These are phyloP conservation scores for Tuber microsphaerosporum DNA, from an alignment of 495 filamentous ascomycete genomes.

Conservation along the genomic window DNA sequence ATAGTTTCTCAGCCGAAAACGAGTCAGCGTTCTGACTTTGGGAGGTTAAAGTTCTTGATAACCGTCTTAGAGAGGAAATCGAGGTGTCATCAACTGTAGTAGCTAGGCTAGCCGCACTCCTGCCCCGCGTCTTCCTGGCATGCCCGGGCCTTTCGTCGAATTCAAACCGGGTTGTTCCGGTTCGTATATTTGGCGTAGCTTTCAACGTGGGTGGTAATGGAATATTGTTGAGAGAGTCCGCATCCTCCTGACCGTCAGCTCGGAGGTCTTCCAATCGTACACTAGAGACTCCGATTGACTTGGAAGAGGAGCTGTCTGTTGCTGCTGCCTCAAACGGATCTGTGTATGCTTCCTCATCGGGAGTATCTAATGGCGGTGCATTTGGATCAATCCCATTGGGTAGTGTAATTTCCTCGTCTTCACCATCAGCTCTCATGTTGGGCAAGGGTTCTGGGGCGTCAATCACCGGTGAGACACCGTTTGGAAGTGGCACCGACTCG, in stretches of 20 bases:
- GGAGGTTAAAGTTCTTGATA: conserved; percentile 33
- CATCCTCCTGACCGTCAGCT: conserved; percentile 28
- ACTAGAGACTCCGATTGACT: conserved; percentile 32
- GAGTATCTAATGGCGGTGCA: not conserved
- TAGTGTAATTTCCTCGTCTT: not conserved
- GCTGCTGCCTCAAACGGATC: conserved; percentile 29
- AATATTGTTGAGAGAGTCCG: conserved; percentile 30
- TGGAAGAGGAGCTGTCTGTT: conserved; percentile 24
- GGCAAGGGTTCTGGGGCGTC: conserved; percentile 7
- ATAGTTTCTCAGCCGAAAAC: conserved; percentile 37
- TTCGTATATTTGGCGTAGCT: conserved; percentile 25
- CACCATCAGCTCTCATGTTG: not conserved
- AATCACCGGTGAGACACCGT: conserved; percentile 8
- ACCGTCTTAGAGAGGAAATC: conserved; percentile 22
- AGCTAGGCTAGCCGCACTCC: conserved; percentile 35
- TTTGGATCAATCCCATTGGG: not conserved
- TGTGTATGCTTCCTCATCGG: conserved; percentile 29
- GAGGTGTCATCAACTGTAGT: conserved; percentile 34
- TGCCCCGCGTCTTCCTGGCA: conserved; percentile 23
- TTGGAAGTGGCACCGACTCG: conserved; percentile 6
- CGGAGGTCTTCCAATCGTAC: conserved; percentile 38
- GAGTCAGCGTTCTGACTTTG: conserved; percentile 37
- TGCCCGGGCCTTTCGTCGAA: conserved; percentile 24
- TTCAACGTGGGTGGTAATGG: conserved; percentile 18
- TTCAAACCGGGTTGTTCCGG: conserved; percentile 34